Evolutionary conservation across 2,329 filamentous ascomycete genomes (phyloP), one percentile per base, ranked within the genome.

Genomic region (Ceratocystis alfenasii): DNA sequence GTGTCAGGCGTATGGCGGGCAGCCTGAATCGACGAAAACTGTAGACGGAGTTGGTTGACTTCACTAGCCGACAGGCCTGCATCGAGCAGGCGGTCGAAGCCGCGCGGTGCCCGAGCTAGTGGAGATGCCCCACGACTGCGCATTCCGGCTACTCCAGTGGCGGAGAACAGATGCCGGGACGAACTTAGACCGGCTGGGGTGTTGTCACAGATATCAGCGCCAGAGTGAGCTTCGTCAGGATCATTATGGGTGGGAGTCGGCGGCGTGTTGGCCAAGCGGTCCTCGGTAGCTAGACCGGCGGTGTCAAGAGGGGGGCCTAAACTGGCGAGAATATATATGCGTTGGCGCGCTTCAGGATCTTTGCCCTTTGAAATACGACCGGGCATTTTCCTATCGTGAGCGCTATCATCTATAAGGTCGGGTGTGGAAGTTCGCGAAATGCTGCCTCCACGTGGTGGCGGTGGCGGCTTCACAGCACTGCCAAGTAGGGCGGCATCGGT

Each of bases 21-120:
- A 36, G 87, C 84, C 72, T 95, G 89, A 69, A 96, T 89, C 57
- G 88, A 87, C 55, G 90, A 83, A 76, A 97, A 99, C 74, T 97
- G 93, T 25, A 91, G 84, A 22, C 94, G 85, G 15, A 99, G 81
- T 62, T 88, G 86, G 62, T 90, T 86, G 15, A 99, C 87, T 75
- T 99, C 94, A 1, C 88, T 82, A 0, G 86, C 73, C 0, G 89
- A 90, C 76, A 99, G 95, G 33, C 93, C 93, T 0, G 90, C 83
- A 3, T 82, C 78, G 0, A 96, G 81, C 1, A 97, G 81, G 5
- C 94, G 83, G 74, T 97, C 92, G 76, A 99, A 99, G 33, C 94
- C 94, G 17, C 88, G 84, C 0, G 76, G 76, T 20, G 59, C 44
- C n/a, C 25, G 20, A 8, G 63, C 50, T n/a, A 50, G 63, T 36